phyloP scores from a whole-genome alignment of 2,329 filamentous ascomycete genomes.

The Arthrobotrys musiformis region DNA sequence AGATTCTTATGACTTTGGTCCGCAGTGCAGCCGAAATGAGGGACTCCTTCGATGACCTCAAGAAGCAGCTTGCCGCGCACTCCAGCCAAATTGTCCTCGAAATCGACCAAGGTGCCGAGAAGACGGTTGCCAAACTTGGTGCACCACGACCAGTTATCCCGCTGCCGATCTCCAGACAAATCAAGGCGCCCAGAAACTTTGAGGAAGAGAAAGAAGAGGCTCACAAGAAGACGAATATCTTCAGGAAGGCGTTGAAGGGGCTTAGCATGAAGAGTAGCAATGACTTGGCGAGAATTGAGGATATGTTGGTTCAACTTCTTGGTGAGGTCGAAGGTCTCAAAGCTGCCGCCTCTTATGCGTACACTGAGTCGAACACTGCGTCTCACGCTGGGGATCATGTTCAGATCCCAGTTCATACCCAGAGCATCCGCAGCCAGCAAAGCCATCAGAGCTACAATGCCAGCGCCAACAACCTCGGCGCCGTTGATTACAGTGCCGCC shows the following conservation, averaged over 20 bases:
- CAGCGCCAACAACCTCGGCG: conserved; percentile 57
- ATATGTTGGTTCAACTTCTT: conserved; percentile 90
- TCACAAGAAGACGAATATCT: conserved; percentile 90
- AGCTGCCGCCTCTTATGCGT: conserved; percentile 65
- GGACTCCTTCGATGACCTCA: conserved; percentile 94
- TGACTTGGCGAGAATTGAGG: conserved; percentile 87
- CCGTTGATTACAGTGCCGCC: conserved; percentile 64
- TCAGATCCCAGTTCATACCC: conserved; percentile 54
- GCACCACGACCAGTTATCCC: conserved; percentile 84
- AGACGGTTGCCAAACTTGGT: conserved; percentile 82
- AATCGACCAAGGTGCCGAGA: conserved; percentile 87
- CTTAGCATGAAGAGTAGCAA: conserved; percentile 86
- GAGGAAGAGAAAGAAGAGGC: conserved; percentile 67
- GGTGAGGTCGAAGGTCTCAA: conserved; percentile 89
- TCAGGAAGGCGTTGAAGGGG: conserved; percentile 90
- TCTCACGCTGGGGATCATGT: conserved; percentile 57
- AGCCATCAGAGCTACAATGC: conserved; percentile 46
- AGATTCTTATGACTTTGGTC: conserved; percentile 93
- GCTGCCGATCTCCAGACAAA: conserved; percentile 70
- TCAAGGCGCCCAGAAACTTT: conserved; percentile 62
- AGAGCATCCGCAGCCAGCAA: conserved; percentile 47
- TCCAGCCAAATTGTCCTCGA: conserved; percentile 88
- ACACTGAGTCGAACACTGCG: conserved; percentile 56
- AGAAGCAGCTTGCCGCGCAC: conserved; percentile 87
- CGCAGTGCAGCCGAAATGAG: conserved; percentile 96